Conservation (phyloP, 2,329 filamentous ascomycete genomes). For the Clarireedia homoeocarpa region DNA sequence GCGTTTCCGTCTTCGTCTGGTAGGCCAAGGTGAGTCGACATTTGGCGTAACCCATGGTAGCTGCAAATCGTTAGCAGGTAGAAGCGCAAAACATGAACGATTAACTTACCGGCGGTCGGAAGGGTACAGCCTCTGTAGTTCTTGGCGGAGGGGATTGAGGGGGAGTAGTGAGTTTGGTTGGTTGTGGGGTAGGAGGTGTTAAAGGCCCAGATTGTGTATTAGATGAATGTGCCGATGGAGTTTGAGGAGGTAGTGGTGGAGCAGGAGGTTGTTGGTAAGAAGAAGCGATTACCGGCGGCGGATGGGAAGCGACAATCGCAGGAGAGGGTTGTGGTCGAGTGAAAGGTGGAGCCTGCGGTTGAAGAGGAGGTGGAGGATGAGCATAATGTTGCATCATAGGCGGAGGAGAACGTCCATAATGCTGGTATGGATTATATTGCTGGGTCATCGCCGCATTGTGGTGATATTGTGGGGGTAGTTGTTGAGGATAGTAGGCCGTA, state of each 20-base stretch:
- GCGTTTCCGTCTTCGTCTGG: conserved; percentile 33
- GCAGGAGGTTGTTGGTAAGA: conserved; percentile 42
- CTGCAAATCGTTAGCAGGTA: conserved; percentile 32
- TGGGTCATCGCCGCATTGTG: conserved; percentile 43
- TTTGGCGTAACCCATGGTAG: conserved; percentile 48
- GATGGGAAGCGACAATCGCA: conserved; percentile 47
- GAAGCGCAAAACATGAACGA: neutral
- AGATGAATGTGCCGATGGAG: conserved; percentile 31
- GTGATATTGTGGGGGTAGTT: conserved; percentile 54
- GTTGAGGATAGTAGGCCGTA: conserved; percentile 43
- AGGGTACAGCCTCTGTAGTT: conserved; percentile 28
- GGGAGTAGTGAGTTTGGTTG: conserved; percentile 16
- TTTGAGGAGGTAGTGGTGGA: conserved; percentile 33
- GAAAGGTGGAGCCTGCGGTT: conserved; percentile 31
- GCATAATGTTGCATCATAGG: conserved; percentile 46
- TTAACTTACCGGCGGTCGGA: conserved; percentile 44
- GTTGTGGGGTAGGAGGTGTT: conserved; percentile 41
- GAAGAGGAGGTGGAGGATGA: conserved; percentile 29
- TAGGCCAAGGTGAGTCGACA: conserved; percentile 44
- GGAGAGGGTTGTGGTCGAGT: conserved; percentile 44
- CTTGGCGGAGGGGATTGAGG: conserved; percentile 22
- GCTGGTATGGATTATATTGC: conserved; percentile 36
- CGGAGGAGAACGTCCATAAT: conserved; percentile 43
- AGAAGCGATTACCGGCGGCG: conserved; percentile 36
- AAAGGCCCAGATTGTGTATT: conserved; percentile 29